Percentiles rank a stretch among this genome's conserved stretches.
These are phyloP conservation scores for Auriscalpium orientale DNA, from an alignment of 768 basidiomycete genomes.

Conservation along the genomic window DNA sequence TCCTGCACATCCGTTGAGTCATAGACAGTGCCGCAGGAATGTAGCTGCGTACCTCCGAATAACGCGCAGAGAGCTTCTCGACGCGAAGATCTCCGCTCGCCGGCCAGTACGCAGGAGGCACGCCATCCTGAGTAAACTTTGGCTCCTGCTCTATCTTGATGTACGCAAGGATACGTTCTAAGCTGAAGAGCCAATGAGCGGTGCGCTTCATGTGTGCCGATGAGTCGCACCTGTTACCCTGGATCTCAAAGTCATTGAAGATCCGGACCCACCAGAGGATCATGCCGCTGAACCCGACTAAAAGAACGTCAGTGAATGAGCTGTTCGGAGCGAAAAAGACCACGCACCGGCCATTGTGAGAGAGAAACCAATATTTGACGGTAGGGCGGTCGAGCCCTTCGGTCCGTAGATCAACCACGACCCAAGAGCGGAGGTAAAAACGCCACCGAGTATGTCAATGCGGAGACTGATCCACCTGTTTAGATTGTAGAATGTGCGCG, in stretches of 20 bases:
- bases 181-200: conserved; percentile 18
- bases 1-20: conserved; percentile 21
- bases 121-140: conserved; percentile 27
- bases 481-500: conserved; percentile 38
- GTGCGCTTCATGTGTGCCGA: not conserved
- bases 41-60: conserved; percentile 26
- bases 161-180: conserved; percentile 48
- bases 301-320: not conserved
- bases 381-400: conserved; percentile 28
- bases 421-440: conserved; percentile 42
- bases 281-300: conserved; percentile 46
- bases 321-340: no score
- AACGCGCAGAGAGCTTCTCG: conserved; percentile 44
- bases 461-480: conserved; percentile 45
- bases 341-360: conserved; percentile 32
- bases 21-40: no score
- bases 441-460: conserved; percentile 47
- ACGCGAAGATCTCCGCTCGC: conserved; percentile 46
- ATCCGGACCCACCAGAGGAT: conserved; percentile 44
- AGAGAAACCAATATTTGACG: conserved; percentile 32
- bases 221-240: conserved; percentile 21
- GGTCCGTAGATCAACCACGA: conserved; percentile 42
- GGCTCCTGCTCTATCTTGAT: conserved; percentile 51
- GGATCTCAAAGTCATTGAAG: conserved; percentile 38
- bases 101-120: conserved; percentile 63